Base-by-base conservation (phyloP, 1,284 basidiomycete species). In the Coniferiporia sulphurascens region DNA sequence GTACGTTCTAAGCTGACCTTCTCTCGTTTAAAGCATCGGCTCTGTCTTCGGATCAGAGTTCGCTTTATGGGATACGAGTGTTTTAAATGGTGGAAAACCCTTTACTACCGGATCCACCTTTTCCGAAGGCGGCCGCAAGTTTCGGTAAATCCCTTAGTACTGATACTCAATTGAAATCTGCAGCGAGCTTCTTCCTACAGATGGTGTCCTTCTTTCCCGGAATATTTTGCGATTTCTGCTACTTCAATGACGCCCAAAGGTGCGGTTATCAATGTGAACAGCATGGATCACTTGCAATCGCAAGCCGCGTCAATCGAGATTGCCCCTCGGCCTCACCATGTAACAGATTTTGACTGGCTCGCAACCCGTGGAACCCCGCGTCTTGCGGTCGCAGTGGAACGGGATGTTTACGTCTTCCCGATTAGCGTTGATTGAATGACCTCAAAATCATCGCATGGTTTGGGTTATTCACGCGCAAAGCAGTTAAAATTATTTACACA, bases 311-410 rank as follows among this genome's bases (percentile, higher is more conserved):
- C 77, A 15, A 81, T 89, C 55, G 72, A 72, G 48, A 67, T 91
- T 55, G 78, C 78, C 21, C 75, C 81, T 22, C 78, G 79, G 22
- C 89, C 89, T 17, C 79, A 86, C 68, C 76, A 78, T 61, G 76
- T 91, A 43, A 77, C 80, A 51, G 85, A 89, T 67, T 89, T 92
- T 66, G 89, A 91, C 72, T 92, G 90, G 72, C 69, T 91, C 55
- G 76, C 78, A 8, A 64, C 77, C 38, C 72, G 72, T 35, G 80
- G 82, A 35, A 83, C 83, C 62, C 82, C 86, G 55, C 74, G 83
- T 48, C 78, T 92, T 58, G 88, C 79, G 2, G 84, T 83, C 4
- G 87, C 84, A 13, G 76, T 87, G 19, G 86, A 85, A 45, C 72
- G 75, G 57, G 78, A 79, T 56, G 71, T 90, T 1, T 61, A 75